phyloP scores from a whole-genome alignment of 1,284 basidiomycete species.

The Rhizopogon parksii region DNA sequence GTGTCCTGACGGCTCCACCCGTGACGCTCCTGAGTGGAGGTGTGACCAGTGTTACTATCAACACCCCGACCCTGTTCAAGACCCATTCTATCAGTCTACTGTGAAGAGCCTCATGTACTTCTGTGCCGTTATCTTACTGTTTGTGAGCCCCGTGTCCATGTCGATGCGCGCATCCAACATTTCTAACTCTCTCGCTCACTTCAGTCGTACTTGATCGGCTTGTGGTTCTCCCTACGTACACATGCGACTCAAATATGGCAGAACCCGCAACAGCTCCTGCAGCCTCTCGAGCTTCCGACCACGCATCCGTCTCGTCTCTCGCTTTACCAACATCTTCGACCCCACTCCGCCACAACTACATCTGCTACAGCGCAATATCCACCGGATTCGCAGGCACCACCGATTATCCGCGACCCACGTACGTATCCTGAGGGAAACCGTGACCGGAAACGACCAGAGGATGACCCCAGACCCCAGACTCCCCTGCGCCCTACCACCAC shows the following conservation, averaged over 20 bases:
- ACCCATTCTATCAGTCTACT: slow-evolving; percentile 95
- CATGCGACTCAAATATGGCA: slow-evolving; percentile 99
- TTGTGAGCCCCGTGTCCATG: slow-evolving; percentile 51
- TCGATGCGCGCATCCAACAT: background rate
- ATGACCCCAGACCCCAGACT: slow-evolving; percentile 34
- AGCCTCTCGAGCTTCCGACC: slow-evolving; percentile 54
- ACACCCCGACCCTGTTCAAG: slow-evolving; percentile 86
- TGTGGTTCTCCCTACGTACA: slow-evolving; percentile 98
- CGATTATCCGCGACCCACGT: slow-evolving; percentile 18
- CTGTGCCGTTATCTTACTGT: slow-evolving; percentile 82
- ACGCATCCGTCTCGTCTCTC: slow-evolving; percentile 50
- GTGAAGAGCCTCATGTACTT: slow-evolving; percentile 94
- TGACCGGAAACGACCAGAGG: slow-evolving; percentile 29
- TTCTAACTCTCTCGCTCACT: slow-evolving; percentile 4
- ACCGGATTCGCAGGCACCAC: slow-evolving; percentile 11
- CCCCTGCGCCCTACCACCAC: slow-evolving; percentile 17
- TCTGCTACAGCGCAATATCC: slow-evolving; percentile 7
- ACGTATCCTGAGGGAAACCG: slow-evolving; percentile 42
- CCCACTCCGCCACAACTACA: background rate
- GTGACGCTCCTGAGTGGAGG: slow-evolving; percentile 58
- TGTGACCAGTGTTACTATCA: slow-evolving; percentile 94
- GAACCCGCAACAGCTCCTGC: slow-evolving; percentile 84
- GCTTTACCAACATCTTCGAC: slow-evolving; percentile 59
- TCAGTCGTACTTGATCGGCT: slow-evolving; percentile 92
- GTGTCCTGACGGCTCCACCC: slow-evolving; percentile 56